Evolutionary conservation across 371 early-diverging fungal species (phyloP).

Genomic region (Lichtheimia corymbifera): DNA sequence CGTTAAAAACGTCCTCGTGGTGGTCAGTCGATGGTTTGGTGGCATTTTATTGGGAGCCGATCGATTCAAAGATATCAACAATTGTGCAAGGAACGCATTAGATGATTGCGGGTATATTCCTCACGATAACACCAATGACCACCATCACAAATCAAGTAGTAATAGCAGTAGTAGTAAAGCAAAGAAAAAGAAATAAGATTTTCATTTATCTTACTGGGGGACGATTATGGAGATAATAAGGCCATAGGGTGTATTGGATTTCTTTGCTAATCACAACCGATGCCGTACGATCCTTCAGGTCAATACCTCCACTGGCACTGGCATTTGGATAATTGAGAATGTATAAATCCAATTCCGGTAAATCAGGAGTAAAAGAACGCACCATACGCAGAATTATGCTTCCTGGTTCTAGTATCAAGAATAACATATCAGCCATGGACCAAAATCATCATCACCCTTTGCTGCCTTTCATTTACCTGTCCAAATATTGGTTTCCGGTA

Average conservation of each 20-base stretch:
- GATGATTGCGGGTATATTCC: constrained; percentile 66
- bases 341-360: constrained; percentile 44
- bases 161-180: not conserved
- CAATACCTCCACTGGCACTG: not conserved
- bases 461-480: constrained; percentile 29
- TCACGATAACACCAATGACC: constrained; percentile 7
- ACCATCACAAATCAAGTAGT: too few relatives aligned
- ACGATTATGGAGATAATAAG: not conserved
- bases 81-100: constrained; percentile 72
- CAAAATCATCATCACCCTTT: not conserved
- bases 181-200: not conserved
- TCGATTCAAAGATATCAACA: constrained; percentile 92
- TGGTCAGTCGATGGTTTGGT: constrained; percentile 92
- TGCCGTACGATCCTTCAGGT: not conserved
- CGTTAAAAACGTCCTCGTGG: constrained; percentile 75
- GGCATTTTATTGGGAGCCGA: constrained; percentile 83
- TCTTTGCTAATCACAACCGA: constrained; percentile 2
- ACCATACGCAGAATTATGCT: constrained; percentile 34
- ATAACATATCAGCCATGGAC: not conserved
- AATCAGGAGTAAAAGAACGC: constrained; percentile 49
- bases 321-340: constrained; percentile 41
- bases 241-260: not conserved
- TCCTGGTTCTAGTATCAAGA: constrained; percentile 22
- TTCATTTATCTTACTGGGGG: not conserved
- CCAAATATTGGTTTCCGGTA: constrained; percentile 23